A percentile compares a stretch with the other conserved stretches of the same genome.
phyloP scores from a whole-genome alignment of 2,329 filamentous ascomycete genomes.

The Ophiostoma ulmi region DNA sequence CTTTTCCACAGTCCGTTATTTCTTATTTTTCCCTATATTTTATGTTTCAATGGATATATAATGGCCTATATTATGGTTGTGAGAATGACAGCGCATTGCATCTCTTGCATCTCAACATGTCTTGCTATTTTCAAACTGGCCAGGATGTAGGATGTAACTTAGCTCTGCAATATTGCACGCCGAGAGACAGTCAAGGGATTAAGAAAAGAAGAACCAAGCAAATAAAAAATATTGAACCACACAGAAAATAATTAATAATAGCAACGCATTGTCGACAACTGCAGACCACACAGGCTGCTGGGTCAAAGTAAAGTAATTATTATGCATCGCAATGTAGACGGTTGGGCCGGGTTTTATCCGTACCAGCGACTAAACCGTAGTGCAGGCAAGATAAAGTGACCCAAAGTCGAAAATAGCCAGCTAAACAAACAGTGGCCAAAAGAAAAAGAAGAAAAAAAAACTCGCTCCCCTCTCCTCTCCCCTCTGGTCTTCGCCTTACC shows the following conservation, averaged over 20 bases:
- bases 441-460: not conserved
- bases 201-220: not conserved
- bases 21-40: not conserved
- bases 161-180: not conserved
- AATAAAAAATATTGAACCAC: not conserved
- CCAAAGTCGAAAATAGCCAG: not conserved
- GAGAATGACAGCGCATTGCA: conserved; percentile 6
- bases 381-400: not conserved
- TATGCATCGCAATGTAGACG: not conserved
- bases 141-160: not conserved
- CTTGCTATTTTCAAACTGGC: not conserved
- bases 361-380: not conserved
- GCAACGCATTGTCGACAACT: not conserved
- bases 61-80: not conserved
- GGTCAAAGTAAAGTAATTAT: not conserved
- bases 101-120: not conserved
- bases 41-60: not conserved
- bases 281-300: not conserved
- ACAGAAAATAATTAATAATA: not conserved
- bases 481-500: not conserved
- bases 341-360: not conserved
- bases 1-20: not conserved
- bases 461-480: not conserved
- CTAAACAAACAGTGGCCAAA: not conserved
- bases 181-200: not conserved